These are phyloP conservation scores for Tricholoma bakamatsutake DNA, from an alignment of 768 basidiomycete species.

Conservation along the genomic window DNA sequence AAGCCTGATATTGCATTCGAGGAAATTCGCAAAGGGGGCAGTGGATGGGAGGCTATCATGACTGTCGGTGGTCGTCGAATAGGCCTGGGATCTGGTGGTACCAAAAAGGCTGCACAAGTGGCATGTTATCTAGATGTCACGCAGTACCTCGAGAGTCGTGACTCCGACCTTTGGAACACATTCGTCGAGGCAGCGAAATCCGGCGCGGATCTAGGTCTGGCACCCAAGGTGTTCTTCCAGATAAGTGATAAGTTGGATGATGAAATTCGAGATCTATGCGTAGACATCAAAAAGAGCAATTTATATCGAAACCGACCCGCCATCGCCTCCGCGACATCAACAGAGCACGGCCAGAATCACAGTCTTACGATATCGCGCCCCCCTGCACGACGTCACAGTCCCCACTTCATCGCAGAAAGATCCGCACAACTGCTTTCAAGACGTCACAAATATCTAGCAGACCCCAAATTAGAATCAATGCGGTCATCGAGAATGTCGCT, in stretches of 20 bases:
- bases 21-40: conserved; percentile 21
- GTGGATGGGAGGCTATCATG: conserved; percentile 70
- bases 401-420: conserved; percentile 37
- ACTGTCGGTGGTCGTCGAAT: conserved; percentile 73
- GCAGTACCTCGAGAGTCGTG: conserved; percentile 81
- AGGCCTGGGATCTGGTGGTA: conserved; percentile 64
- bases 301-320: conserved; percentile 64
- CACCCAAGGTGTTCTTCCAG: conserved; percentile 60
- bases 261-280: conserved; percentile 63
- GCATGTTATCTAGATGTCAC: conserved; percentile 85
- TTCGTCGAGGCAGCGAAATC: conserved; percentile 57
- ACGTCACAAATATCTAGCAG: conserved; percentile 51
- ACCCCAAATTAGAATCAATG: conserved; percentile 61
- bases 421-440: conserved; percentile 50
- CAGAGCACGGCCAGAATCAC: not conserved
- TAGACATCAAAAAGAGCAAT: conserved; percentile 54
- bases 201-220: conserved; percentile 66
- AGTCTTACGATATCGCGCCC: not conserved
- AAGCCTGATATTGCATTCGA: conserved; percentile 64
- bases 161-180: conserved; percentile 70
- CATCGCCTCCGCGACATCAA: conserved; percentile 8
- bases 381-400: conserved; percentile 19
- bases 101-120: conserved; percentile 67
- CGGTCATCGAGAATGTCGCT: conserved; percentile 60
- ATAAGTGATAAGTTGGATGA: conserved; percentile 62